Base-by-base conservation (phyloP, 805 yeast genomes). In the Ogataea minuta region DNA sequence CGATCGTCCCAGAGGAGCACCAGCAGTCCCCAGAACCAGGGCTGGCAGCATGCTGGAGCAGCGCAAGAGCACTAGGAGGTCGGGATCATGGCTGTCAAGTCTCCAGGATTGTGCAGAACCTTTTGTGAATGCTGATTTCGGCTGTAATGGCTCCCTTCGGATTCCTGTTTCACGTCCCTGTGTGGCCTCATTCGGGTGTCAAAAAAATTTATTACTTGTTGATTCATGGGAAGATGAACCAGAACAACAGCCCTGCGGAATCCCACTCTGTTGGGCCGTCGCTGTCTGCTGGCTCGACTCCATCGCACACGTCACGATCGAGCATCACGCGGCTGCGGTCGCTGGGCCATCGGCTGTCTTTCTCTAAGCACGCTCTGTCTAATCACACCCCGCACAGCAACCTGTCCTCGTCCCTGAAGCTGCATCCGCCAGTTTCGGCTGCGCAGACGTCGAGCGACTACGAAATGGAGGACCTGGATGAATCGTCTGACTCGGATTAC, bases 291-390 rank as follows among this genome's bases (percentile, higher is more conserved):
- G 34, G 34, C 23, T 21, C 15, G 16, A 15, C 9, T 16, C 9
- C 14, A 11, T 37, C 48, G n/a, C 35, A 17, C 17, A 30, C 43
- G n/a, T 35, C 48, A 30, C 39, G 28, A n/a, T 20, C 41, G 21
- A 41, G 48, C 35, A 23, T 35, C 27, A 31, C 54, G 13, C 43
- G 53, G 4, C 35, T 53, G 14, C 53, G 48, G 28, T 39, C 52
- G 21, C 37, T 57, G 7, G 53, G 56, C 8, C 56, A 57, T 17
- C 41, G 58, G 39, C 49, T 57, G 10, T 55, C 61, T 8, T 59
- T 59, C 35, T 42, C 60, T 9, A 59, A 59, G 31, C 58, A 53
- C 31, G 20, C 45, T 16, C 33, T 43, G 8, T 45, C 54, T 9
- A 39, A 43, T 16, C 44, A 42, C 7, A 32, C 36, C 10, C 34